These are phyloP conservation scores for Hymenoscyphus occultus DNA, from an alignment of 2,329 filamentous ascomycete genomes.

Conservation along the genomic window DNA sequence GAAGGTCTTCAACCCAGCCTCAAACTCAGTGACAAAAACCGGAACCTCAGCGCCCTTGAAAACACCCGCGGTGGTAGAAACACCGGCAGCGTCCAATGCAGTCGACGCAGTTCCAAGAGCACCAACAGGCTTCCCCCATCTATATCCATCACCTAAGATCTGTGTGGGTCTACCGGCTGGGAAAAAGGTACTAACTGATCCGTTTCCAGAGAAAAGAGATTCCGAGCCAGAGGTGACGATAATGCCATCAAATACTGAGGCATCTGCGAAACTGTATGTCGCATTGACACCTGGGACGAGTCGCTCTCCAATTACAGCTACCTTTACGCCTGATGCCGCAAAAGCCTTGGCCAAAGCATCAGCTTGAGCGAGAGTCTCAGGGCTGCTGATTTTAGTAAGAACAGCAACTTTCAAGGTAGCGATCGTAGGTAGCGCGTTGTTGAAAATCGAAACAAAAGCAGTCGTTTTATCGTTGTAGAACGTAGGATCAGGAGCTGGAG, in stretches of 20 bases:
- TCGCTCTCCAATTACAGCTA: slow-evolving; percentile 59
- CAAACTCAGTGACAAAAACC: slow-evolving; percentile 45
- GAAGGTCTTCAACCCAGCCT: slow-evolving; percentile 59
- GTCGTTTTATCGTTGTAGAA: slow-evolving; percentile 72
- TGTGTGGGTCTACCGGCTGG: slow-evolving; percentile 61
- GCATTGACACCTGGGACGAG: slow-evolving; percentile 53
- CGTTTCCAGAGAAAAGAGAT: slow-evolving; percentile 46
- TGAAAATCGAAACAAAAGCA: slow-evolving; percentile 56
- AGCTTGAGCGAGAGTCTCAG: slow-evolving; percentile 47
- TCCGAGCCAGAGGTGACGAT: slow-evolving; percentile 55
- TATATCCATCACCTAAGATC: slow-evolving; percentile 60
- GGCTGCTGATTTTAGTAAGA: slow-evolving; percentile 48
- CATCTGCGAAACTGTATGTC: slow-evolving; percentile 65
- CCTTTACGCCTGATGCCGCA: slow-evolving; percentile 49
- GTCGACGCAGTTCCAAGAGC: slow-evolving; percentile 48
- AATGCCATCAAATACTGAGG: slow-evolving; percentile 60
- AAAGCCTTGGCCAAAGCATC: slow-evolving; percentile 49
- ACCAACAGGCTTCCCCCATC: slow-evolving; percentile 68
- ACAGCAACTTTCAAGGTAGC: slow-evolving; percentile 63
- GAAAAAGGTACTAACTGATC: slow-evolving; percentile 52
- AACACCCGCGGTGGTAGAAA: slow-evolving; percentile 46
- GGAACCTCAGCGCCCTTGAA: slow-evolving; percentile 28
- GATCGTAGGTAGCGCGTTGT: slow-evolving; percentile 55
- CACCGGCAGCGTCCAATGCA: slow-evolving; percentile 22
- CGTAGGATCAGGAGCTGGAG: slow-evolving; percentile 56